These are phyloP conservation scores for Hortaea werneckii DNA, from an alignment of 2,329 filamentous ascomycete species.

Conservation along the genomic window DNA sequence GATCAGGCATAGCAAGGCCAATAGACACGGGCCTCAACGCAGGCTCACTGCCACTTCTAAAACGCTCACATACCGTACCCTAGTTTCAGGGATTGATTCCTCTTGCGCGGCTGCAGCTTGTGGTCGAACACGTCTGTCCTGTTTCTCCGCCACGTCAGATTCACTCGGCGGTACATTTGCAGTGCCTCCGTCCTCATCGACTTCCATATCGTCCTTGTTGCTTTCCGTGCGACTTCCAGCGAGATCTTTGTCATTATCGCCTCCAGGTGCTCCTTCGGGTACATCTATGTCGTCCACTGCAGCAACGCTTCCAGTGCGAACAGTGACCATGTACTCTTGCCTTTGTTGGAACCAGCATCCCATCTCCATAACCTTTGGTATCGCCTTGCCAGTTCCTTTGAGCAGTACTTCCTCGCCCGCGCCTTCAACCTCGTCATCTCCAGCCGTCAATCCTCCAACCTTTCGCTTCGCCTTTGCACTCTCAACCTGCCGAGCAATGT, in stretches of 20 bases:
- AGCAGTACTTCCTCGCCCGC: conserved; percentile 46
- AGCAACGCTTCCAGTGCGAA: conserved; percentile 54
- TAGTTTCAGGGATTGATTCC: conserved; percentile 29
- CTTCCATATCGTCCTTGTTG: not conserved
- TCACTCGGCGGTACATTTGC: not conserved
- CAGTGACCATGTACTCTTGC: conserved; percentile 42
- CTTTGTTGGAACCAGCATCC: conserved; percentile 56
- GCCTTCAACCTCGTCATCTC: conserved; percentile 24
- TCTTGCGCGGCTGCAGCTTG: no score
- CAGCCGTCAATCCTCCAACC: conserved; percentile 15
- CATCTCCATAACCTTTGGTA: conserved; percentile 52
- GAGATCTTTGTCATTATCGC: conserved; percentile 1
- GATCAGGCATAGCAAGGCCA: no score
- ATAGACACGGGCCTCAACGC: conserved; percentile 7
- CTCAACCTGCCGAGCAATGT: conserved; percentile 29
- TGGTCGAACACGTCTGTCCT: conserved; percentile 11
- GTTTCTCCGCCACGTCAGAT: conserved; percentile 4
- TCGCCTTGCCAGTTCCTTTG: conserved; percentile 56
- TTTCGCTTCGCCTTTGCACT: conserved; percentile 16
- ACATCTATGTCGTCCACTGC: conserved; percentile 54
- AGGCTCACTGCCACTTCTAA: conserved; percentile 25
- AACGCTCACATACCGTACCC: conserved; percentile 27
- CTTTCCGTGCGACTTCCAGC: not conserved
- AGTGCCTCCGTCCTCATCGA: not conserved
- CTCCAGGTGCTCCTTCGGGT: conserved; percentile 12